Conservation (phyloP, 495 filamentous ascomycete genomes). For the Penicillium coffeae region DNA sequence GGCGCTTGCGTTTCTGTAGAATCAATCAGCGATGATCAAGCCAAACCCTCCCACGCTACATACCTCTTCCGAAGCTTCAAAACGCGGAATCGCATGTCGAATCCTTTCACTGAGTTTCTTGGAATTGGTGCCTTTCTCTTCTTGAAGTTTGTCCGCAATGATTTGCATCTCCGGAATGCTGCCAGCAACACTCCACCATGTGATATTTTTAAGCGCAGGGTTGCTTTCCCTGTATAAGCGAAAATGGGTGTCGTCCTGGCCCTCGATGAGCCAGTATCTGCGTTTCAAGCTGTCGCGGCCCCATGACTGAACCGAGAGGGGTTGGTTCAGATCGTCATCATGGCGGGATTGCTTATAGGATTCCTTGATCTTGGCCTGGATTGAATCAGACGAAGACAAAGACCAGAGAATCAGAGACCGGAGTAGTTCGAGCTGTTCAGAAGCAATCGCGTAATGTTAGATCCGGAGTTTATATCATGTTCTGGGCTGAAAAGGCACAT, state of each 20-base stretch:
- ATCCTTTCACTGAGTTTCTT: constrained; percentile 74
- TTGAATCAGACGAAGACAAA: constrained; percentile 80
- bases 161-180: constrained; percentile 78
- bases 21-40: constrained; percentile 28
- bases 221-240: constrained; percentile 94
- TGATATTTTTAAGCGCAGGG: constrained; percentile 66
- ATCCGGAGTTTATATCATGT: background rate
- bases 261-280: constrained; percentile 90
- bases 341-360: constrained; percentile 87
- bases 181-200: constrained; percentile 91
- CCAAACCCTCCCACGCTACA: constrained; percentile 11
- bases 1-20: constrained; percentile 77
- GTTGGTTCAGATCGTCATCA: constrained; percentile 90
- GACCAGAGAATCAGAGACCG: constrained; percentile 84
- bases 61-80: constrained; percentile 91
- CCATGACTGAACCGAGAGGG: constrained; percentile 92
- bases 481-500: constrained; percentile 29
- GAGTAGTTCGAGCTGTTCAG: constrained; percentile 69
- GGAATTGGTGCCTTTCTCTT: constrained; percentile 76
- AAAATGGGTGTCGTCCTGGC: constrained; percentile 89
- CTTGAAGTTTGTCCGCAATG: constrained; percentile 68
- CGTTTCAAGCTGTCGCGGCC: constrained; percentile 87
- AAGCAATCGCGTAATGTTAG: constrained; percentile 17
- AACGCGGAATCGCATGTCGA: constrained; percentile 77
- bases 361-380: constrained; percentile 75